These are phyloP conservation scores for Euphorbia schlechtendalii DNA, from an alignment of 441 rosid species.

Conservation along the genomic window DNA sequence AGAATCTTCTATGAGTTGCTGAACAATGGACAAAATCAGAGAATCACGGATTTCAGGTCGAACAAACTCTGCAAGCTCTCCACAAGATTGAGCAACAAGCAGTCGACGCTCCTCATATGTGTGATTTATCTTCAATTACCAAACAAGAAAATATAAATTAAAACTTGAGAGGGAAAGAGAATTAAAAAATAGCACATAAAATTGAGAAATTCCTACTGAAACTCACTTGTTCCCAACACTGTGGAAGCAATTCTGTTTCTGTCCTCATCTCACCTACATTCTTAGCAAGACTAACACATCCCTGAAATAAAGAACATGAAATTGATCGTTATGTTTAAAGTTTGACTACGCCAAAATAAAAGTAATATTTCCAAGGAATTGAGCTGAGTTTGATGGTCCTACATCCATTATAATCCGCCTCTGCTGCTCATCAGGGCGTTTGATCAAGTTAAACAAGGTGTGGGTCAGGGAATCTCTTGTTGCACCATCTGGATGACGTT, in stretches of 20 bases:
- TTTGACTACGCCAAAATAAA: constrained; percentile 11
- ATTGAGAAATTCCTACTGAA: constrained; percentile 15
- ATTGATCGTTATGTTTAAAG: constrained; percentile 24
- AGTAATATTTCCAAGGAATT: constrained; percentile 20
- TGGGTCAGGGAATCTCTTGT: constrained; percentile 92
- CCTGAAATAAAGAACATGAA: constrained; percentile 45
- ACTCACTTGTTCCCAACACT: constrained; percentile 99
- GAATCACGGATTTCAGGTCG: constrained; percentile 95
- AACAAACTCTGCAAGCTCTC: constrained; percentile 91
- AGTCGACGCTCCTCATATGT: constrained; percentile 95
- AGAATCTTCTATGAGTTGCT: constrained; percentile 89
- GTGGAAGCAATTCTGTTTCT: constrained; percentile 95
- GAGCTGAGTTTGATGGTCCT: constrained; percentile 24
- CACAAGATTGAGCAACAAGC: constrained; percentile 98
- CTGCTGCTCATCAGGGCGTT: constrained; percentile 97
- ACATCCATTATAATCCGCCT: constrained; percentile 95
- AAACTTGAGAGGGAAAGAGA: constrained; percentile 1
- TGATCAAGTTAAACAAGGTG: constrained; percentile 85
- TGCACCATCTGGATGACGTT: constrained; percentile 79
- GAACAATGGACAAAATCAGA: constrained; percentile 88
- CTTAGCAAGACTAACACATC: constrained; percentile 85
- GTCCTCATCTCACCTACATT: constrained; percentile 99
- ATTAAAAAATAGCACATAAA: constrained; percentile 5
- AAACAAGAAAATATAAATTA: constrained; percentile 18
- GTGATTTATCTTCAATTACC: constrained; percentile 71